Base-by-base conservation (phyloP, 768 basidiomycete species). In the Tulasnella calospora region DNA sequence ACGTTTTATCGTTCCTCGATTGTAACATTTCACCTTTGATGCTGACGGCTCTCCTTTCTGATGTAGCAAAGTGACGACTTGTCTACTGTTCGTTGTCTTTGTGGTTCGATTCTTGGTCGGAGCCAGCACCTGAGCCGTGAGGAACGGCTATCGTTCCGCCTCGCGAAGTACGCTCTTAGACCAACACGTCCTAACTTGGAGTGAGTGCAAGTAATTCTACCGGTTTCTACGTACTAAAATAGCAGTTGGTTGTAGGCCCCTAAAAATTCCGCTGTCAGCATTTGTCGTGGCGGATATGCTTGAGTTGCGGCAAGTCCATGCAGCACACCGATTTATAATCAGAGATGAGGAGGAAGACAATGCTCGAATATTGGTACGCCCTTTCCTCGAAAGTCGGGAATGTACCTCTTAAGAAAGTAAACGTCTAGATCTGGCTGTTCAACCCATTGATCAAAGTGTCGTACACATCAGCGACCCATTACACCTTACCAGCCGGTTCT, bases 221-320 rank as follows among this genome's bases (percentile, higher is more conserved):
- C 74, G n/a, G 44, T 71, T 27, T 47, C 61, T 73, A 44, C 47
- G 17, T 51, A 33, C 38, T 55, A 5, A 21, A 40, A 47, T 15
- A 33, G 27, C 30, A 6, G 3, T 55, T 55, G 44, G 12, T 46
- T 75, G 33, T 51, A 81, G 88, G 73, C 83, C 83, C 0, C 81
- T 84, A 3, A 84, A 84, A 75, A 84, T 88, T 36, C 94, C 94
- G 0, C 86, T 96, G 36, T 93, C 94, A 1, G 93, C 94, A n/a
- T 97, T 94, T 84, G 88, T 99, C 40, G 89, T 95, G 17, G 90
- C 94, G 79, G 95, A 98, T 82, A 93, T 99, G 93, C 88, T 89
- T 38, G 97, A 97, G 82, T 92, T 93, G 74, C 92, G 94, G 6
- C 92, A 93, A 76, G 95, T 96, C 1, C 96, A 98, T 83, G 95